Conservation (phyloP, 1,284 basidiomycete species). For the Microbotryum silenes-acaulis region DNA sequence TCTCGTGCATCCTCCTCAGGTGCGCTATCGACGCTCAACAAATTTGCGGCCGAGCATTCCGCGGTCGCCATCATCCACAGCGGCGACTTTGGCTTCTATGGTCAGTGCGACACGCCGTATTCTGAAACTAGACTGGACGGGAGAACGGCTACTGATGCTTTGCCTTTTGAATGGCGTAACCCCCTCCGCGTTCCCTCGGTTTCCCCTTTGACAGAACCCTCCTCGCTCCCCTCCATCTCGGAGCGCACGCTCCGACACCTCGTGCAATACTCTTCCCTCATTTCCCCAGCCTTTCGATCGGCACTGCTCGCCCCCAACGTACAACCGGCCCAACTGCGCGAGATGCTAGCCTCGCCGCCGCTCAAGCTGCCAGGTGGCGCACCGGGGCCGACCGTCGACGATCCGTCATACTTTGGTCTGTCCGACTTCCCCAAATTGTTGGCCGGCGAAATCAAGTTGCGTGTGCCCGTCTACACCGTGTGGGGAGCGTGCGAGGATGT, state of each 20-base stretch:
- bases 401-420: constrained; percentile 47
- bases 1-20: constrained; percentile 36
- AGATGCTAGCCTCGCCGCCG: constrained; percentile 31
- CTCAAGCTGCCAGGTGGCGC: constrained; percentile 49
- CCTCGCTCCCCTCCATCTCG: constrained; percentile 34
- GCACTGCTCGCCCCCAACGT: constrained; percentile 49
- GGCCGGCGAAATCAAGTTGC: constrained; percentile 68
- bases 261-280: constrained; percentile 94
- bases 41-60: constrained; percentile 76
- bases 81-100: constrained; percentile 98
- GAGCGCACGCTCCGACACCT: constrained; percentile 72
- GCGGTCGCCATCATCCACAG: constrained; percentile 96
- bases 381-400: constrained; percentile 41
- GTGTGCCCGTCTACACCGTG: constrained; percentile 89
- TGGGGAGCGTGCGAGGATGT: constrained; percentile 99
- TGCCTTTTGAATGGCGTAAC: neutral
- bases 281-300: constrained; percentile 69
- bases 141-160: neutral
- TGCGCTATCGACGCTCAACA: constrained; percentile 73
- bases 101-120: constrained; percentile 44
- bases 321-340: constrained; percentile 28
- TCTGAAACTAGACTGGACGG: neutral
- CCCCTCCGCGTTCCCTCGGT: neutral
- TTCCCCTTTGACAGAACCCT: constrained; percentile 20
- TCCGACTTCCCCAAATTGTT: constrained; percentile 92